Percentiles rank a stretch among this genome's conserved stretches.
Conservation (phyloP, 768 basidiomycete species). For the Lactarius pseudohatsudake region DNA sequence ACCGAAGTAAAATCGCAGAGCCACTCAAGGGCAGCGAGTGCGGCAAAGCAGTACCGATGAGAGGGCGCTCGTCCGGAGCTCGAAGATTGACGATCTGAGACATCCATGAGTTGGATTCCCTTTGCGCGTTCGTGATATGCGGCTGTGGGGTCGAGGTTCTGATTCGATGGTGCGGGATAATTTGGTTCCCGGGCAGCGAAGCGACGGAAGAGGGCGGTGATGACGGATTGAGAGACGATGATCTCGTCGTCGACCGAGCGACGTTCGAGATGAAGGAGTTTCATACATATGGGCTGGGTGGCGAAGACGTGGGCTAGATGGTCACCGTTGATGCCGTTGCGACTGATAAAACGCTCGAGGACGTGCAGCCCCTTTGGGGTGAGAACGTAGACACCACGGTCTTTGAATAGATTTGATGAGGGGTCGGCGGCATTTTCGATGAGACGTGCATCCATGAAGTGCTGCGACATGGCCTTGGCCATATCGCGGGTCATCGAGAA, state of each 20-base stretch:
- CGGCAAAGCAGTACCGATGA: conserved; percentile 79
- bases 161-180: conserved; percentile 52
- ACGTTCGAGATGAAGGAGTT: conserved; percentile 94
- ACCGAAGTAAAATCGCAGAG: conserved; percentile 96
- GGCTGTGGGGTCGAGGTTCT: conserved; percentile 58
- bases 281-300: conserved; percentile 94
- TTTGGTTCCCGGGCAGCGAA: conserved; percentile 90
- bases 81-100: conserved; percentile 58
- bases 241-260: conserved; percentile 94
- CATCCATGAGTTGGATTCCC: conserved; percentile 68
- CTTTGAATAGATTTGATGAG: conserved; percentile 88
- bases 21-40: conserved; percentile 92
- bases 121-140: conserved; percentile 80
- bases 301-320: conserved; percentile 87
- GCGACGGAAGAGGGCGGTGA: conserved; percentile 94
- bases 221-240: conserved; percentile 89
- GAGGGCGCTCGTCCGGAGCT: conserved; percentile 43
- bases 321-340: conserved; percentile 97
- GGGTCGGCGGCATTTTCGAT: conserved; percentile 97
- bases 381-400: conserved; percentile 92
- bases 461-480: conserved; percentile 99
- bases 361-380: conserved; percentile 99
- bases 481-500: conserved; percentile 99
- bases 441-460: conserved; percentile 98
- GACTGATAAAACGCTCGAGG: conserved; percentile 98